phyloP scores from a whole-genome alignment of 129 eudicot genomes.

The Centrapalus pauciflorus region DNA sequence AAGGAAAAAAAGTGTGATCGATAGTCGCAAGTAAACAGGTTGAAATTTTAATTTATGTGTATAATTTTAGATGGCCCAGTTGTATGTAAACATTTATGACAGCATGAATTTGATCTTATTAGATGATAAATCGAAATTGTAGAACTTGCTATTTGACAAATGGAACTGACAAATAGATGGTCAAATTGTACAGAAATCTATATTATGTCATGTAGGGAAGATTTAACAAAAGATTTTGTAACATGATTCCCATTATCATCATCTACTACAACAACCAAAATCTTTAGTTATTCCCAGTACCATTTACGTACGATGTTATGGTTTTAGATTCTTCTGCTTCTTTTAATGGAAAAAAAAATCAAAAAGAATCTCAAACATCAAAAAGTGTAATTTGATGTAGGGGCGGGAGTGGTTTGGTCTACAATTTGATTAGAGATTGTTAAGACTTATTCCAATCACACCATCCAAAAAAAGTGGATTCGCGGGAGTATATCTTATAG shows the following conservation, averaged over 20 bases:
- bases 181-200: background rate
- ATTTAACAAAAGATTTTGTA: conserved; percentile 1
- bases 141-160: background rate
- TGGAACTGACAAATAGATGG: background rate
- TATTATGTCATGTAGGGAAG: background rate
- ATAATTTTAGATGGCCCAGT: no score
- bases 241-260: conserved; percentile 19
- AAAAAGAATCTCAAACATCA: conserved; percentile 12
- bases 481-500: conserved; percentile 27
- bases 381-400: conserved; percentile 1
- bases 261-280: conserved; percentile 12
- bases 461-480: conserved; percentile 38
- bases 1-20: background rate
- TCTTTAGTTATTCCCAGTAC: conserved; percentile 21
- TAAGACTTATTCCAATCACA: conserved; percentile 32
- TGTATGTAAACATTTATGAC: no score
- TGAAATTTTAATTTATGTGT: no score
- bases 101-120: no score
- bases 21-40: no score
- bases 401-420: conserved; percentile 14
- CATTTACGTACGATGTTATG: conserved; percentile 19
- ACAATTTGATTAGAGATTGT: background rate
- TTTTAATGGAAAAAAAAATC: conserved; percentile 9
- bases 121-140: no score
- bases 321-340: conserved; percentile 24